These are phyloP conservation scores for Neonectria sp. DNA, from an alignment of 2,329 filamentous ascomycete species.

Conservation along the genomic window DNA sequence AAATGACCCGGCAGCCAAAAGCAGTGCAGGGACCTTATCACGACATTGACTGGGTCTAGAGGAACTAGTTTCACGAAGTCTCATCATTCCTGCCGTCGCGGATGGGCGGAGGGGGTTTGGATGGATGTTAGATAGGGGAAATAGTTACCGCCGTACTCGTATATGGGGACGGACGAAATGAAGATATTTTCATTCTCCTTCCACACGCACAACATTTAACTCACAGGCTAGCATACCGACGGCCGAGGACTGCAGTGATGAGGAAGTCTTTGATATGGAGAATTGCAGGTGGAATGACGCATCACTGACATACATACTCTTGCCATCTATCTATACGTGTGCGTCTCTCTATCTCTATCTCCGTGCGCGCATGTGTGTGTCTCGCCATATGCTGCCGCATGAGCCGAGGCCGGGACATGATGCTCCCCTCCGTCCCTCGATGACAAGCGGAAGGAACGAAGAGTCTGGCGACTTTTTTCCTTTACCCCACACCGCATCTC, in stretches of 20 bases:
- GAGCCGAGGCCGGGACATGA: not conserved
- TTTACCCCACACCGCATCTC: slow-evolving; percentile 13
- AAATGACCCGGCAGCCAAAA: slow-evolving; percentile 40
- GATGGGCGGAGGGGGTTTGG: slow-evolving; percentile 25
- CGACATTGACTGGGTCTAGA: slow-evolving; percentile 18
- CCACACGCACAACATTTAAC: not conserved
- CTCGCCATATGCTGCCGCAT: not conserved
- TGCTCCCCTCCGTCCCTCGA: not conserved
- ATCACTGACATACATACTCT: not conserved
- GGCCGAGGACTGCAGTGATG: not conserved
- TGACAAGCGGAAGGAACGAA: not conserved
- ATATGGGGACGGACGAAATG: not conserved
- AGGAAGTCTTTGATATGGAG: not conserved
- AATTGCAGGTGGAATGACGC: not conserved
- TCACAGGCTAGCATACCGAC: not conserved
- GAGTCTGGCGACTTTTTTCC: slow-evolving; percentile 1
- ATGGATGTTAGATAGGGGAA: not conserved
- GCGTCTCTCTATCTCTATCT: not conserved
- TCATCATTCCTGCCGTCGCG: slow-evolving; percentile 9
- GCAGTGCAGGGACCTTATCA: slow-evolving; percentile 35
- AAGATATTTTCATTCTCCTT: not conserved
- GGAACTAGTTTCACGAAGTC: slow-evolving; percentile 24
- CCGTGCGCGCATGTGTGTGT: not conserved
- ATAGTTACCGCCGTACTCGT: not conserved
- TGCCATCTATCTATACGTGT: too few relatives aligned